Percentiles rank a stretch among this genome's conserved stretches.
Evolutionary conservation across 805 yeast genomes (phyloP).

Genomic region (Wickerhamiella allomyrinae): DNA sequence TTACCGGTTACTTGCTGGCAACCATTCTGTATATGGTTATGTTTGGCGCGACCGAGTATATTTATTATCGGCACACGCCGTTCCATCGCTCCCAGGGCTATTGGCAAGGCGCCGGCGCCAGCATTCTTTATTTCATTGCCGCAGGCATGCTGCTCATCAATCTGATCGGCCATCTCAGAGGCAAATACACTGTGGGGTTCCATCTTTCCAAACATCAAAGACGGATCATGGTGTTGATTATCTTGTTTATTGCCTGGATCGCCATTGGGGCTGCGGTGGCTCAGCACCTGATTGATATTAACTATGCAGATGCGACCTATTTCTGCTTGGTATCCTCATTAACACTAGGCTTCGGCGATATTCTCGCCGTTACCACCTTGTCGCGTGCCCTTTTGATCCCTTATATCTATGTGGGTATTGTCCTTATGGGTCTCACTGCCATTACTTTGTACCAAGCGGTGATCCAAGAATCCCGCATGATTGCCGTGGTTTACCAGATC

Average conservation of each 20-base stretch:
- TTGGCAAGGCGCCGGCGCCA: slow-evolving; percentile 64
- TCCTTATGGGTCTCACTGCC: slow-evolving; percentile 59
- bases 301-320: slow-evolving; percentile 56
- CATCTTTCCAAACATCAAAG: slow-evolving; percentile 32
- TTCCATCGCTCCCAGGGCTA: slow-evolving; percentile 44
- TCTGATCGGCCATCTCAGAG: slow-evolving; percentile 42
- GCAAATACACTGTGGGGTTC: slow-evolving; percentile 37
- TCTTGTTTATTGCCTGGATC: slow-evolving; percentile 54
- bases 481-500: slow-evolving; percentile 3
- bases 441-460: slow-evolving; percentile 8
- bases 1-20: slow-evolving; percentile 48
- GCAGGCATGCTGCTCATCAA: slow-evolving; percentile 40
- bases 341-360: slow-evolving; percentile 74
- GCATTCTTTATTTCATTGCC: slow-evolving; percentile 45
- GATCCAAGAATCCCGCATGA: slow-evolving; percentile 3
- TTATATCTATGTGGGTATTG: slow-evolving; percentile 55
- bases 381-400: slow-evolving; percentile 45
- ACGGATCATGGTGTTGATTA: slow-evolving; percentile 56
- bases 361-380: slow-evolving; percentile 39
- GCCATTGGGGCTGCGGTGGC: slow-evolving; percentile 55
- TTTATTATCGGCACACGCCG: slow-evolving; percentile 18
- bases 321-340: slow-evolving; percentile 58
- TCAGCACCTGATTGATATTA: slow-evolving; percentile 31
- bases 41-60: slow-evolving; percentile 28
- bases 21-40: slow-evolving; percentile 37